phyloP scores from a whole-genome alignment of 176 grass and related monocot genomes.

The Aechmea fasciata region DNA sequence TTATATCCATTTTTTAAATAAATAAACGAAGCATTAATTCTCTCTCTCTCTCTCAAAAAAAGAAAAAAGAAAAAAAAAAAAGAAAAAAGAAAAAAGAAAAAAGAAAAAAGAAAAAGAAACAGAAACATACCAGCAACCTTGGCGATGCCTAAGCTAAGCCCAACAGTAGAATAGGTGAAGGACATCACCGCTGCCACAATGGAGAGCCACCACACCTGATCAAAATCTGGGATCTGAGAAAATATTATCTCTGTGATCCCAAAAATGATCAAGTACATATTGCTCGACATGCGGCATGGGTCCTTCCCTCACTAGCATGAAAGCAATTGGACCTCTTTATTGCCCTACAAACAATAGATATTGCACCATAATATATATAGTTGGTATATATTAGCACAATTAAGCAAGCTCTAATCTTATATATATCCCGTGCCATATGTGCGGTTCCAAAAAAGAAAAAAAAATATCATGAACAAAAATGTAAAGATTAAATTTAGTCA shows the following conservation, averaged over 20 bases:
- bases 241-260: constrained; percentile 35
- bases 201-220: constrained; percentile 53
- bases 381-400: no score
- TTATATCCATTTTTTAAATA: no score
- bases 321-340: constrained; percentile 46
- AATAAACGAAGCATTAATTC: no score
- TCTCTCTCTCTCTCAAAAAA: no score
- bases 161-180: constrained; percentile 42
- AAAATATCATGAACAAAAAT: no score
- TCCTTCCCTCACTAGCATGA: constrained; percentile 17
- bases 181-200: constrained; percentile 54
- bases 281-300: constrained; percentile 32
- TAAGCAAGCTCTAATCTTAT: no score
- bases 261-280: constrained; percentile 51
- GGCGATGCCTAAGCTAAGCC: constrained; percentile 38
- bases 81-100: no score
- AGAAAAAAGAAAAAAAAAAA: no score
- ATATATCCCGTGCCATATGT: no score
- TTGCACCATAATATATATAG: no score
- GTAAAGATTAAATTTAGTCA: no score
- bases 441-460: not conserved
- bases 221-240: constrained; percentile 56
- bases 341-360: constrained; percentile 32
- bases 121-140: constrained; percentile 29
- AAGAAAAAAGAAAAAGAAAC: no score